Conservation (phyloP, 345 rosid genomes). For the Hypericum androsaemum region DNA sequence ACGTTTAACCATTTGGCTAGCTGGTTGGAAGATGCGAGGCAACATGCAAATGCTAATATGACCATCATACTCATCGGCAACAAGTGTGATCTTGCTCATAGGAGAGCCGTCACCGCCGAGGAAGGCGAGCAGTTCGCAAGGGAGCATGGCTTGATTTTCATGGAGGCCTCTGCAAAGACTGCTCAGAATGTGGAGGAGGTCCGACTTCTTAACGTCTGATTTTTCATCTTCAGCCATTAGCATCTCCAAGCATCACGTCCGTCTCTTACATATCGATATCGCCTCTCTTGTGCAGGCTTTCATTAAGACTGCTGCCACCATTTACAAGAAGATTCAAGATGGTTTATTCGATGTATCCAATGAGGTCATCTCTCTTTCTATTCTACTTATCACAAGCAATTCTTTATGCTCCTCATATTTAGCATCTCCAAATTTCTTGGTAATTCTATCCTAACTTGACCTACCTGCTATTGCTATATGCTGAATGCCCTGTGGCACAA, state of each 20-base stretch:
- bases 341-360: neutral
- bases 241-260: neutral
- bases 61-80: constrained; percentile 3
- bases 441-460: too few relatives aligned
- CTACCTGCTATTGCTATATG: too few relatives aligned
- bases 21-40: constrained; percentile 4
- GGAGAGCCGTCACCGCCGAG: constrained; percentile 1
- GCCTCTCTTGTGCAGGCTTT: neutral
- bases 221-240: neutral
- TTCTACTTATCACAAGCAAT: neutral
- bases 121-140: constrained; percentile 1
- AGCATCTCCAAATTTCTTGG: too few relatives aligned
- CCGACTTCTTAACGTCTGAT: neutral
- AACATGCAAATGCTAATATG: constrained; percentile 2
- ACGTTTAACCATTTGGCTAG: constrained; percentile 3
- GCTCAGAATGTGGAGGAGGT: constrained; percentile 6
- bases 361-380: neutral
- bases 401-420: too few relatives aligned
- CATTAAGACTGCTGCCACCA: constrained; percentile 3
- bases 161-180: constrained; percentile 3
- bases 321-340: constrained; percentile 5
- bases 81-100: constrained; percentile 5
- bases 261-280: neutral
- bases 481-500: too few relatives aligned
- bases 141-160: constrained; percentile 3